Evolutionary conservation across 2,329 filamentous ascomycete species (phyloP), one percentile per base, ranked within the genome.

Genomic region (Aureobasidium uvarum): DNA sequence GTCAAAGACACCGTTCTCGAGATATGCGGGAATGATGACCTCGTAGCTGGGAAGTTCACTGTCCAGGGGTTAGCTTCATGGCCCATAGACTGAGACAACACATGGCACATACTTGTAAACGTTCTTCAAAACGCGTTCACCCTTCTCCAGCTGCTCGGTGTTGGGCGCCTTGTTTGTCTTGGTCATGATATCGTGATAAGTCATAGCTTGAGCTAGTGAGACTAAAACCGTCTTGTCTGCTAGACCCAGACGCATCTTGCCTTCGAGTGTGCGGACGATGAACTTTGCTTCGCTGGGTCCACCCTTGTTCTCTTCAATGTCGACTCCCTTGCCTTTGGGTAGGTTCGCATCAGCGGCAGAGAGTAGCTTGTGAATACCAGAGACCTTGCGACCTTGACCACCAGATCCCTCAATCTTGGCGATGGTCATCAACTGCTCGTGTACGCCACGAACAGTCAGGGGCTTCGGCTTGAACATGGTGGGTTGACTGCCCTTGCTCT

Each of bases 401-500:
- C 94, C 94, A 73, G 91, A 90, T 11, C 95, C 95, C 70, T 91
- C 85, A 16, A 91, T 85, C 20, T 90, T 96, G 7, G 95, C 95
- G 74, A 99, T 96, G 39, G 84, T 85, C 82, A 98, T 90, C 41
- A 99, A 78, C 1, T 91, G 91, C 73, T 95, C 89, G 72, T 96
- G 92, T 1, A 99, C 93, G 33, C 89, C 92, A 66, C 85, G 86
- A 1, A 99, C 84, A 0, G 93, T 97, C 71, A 99, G 80, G 33
- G 93, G 83, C 77, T 96, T 97, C 2, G 93, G 95, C 77, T 96
- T 96, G 82, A 98, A 97, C 92, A 99, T 97, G 25, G 95, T 98
- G 13, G 91, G 91, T 74, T 99, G 95, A 52, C 93, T 98, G 16
- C 90, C 91, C 77, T 94, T 87, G 79, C 92, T 97, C 81, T 98